Conservation (phyloP, 306 rosid species). For the Lablab purpureus region DNA sequence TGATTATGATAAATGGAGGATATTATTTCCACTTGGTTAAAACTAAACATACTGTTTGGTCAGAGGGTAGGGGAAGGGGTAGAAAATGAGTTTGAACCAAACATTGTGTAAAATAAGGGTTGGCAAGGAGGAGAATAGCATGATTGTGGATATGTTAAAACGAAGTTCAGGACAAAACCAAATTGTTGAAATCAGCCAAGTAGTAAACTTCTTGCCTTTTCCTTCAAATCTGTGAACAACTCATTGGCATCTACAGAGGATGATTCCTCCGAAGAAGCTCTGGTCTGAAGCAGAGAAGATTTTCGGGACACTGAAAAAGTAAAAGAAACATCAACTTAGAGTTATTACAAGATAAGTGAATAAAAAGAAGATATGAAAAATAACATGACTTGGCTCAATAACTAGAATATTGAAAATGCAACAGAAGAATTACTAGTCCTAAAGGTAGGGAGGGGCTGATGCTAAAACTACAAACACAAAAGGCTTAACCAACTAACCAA, state of each 20-base stretch:
- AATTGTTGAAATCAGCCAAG: constrained; percentile 30
- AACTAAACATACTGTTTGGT: neutral
- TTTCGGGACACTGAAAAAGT: constrained; percentile 62
- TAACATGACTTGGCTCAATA: neutral
- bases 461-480: constrained; percentile 1
- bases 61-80: neutral
- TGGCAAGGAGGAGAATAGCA: neutral
- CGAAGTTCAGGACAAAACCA: constrained; percentile 32
- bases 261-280: constrained; percentile 93
- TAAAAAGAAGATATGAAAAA: neutral
- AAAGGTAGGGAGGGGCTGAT: neutral
- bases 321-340: constrained; percentile 6
- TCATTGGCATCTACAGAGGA: constrained; percentile 75
- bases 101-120: constrained; percentile 18
- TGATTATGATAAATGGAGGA: constrained; percentile 48
- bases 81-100: neutral
- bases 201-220: constrained; percentile 69
- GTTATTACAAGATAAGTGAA: neutral
- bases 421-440: neutral
- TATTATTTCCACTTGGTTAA: constrained; percentile 39
- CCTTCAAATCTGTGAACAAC: constrained; percentile 86
- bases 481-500: neutral
- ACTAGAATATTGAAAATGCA: neutral
- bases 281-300: constrained; percentile 59
- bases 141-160: constrained; percentile 22